These are phyloP conservation scores for Nakataea oryzae DNA, from an alignment of 2,329 filamentous ascomycete genomes.

Conservation along the genomic window DNA sequence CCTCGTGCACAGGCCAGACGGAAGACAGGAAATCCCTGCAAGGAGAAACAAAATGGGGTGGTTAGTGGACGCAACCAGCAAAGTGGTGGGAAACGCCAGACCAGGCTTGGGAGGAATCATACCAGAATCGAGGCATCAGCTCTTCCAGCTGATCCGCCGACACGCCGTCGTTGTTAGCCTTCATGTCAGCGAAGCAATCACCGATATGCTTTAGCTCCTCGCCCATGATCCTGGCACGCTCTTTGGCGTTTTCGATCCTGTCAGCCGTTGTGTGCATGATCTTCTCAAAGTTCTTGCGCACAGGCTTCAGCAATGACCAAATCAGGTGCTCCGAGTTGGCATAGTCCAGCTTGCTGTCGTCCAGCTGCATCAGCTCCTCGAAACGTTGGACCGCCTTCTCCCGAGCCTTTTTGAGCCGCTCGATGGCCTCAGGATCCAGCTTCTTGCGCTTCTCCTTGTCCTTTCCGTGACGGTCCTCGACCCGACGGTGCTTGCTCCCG, in stretches of 20 bases:
- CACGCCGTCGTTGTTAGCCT: conserved; percentile 17
- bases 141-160: conserved; percentile 18
- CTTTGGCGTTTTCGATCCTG: conserved; percentile 19
- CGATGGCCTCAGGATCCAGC: conserved; percentile 23
- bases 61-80: too few relatives aligned
- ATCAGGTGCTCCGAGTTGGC: conserved; percentile 23
- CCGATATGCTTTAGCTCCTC: conserved; percentile 24
- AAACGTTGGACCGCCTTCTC: conserved; percentile 24
- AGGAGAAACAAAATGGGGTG: conserved; percentile 9
- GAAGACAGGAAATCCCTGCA: conserved; percentile 25
- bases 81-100: too few relatives aligned
- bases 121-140: conserved; percentile 26
- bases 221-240: conserved; percentile 24
- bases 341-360: conserved; percentile 22
- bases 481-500: conserved; percentile 37
- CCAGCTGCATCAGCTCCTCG: conserved; percentile 23
- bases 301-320: conserved; percentile 26
- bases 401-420: conserved; percentile 21
- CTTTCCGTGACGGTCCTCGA: conserved; percentile 29
- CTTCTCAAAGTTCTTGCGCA: conserved; percentile 23
- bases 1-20: conserved; percentile 26
- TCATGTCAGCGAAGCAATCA: conserved; percentile 21
- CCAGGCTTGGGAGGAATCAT: conserved; percentile 5
- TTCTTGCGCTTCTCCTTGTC: conserved; percentile 26
- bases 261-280: conserved; percentile 23